These are phyloP conservation scores for Zoysia matrella DNA, from an alignment of 202 grass and related monocot species.

Conservation along the genomic window DNA sequence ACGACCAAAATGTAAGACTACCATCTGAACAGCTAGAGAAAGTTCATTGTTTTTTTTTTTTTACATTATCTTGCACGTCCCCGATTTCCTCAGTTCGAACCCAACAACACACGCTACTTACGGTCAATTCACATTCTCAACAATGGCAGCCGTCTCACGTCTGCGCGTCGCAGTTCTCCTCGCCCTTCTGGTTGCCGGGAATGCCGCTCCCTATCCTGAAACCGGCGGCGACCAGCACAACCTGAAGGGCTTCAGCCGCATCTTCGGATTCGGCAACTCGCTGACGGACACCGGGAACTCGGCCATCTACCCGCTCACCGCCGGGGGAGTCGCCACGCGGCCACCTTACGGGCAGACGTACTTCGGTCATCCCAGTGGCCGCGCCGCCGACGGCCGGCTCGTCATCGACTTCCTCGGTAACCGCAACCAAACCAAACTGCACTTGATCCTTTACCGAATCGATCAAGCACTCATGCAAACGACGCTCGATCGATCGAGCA, in stretches of 20 bases:
- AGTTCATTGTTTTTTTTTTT: not conserved
- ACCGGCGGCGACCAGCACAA: too few species aligned
- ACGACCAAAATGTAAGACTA: not conserved
- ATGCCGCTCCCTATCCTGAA: too few species aligned
- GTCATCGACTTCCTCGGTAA: conserved; percentile 48
- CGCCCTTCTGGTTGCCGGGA: too few species aligned
- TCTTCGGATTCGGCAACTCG: conserved; percentile 38
- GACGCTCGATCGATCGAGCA: too few species aligned
- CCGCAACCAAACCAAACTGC: too few species aligned
- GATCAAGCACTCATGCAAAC: too few species aligned
- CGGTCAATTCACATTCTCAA: not conserved
- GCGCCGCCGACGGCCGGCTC: conserved; percentile 37
- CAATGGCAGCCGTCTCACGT: too few species aligned
- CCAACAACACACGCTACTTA: not conserved
- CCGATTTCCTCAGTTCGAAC: not conserved
- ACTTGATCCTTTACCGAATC: too few species aligned
- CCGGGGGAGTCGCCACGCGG: not conserved
- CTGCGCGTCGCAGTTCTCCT: too few species aligned
- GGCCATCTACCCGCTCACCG: not conserved
- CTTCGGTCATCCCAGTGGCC: conserved; percentile 41
- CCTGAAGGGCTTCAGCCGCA: not conserved
- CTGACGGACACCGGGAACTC: conserved; percentile 42
- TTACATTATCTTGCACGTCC: not conserved
- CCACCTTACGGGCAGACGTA: conserved; percentile 49
- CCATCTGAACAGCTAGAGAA: not conserved